A percentile compares a stretch with the other conserved stretches of the same genome.
These are phyloP conservation scores for Extremus antarcticus DNA, from an alignment of 495 filamentous ascomycete species.

Conservation along the genomic window DNA sequence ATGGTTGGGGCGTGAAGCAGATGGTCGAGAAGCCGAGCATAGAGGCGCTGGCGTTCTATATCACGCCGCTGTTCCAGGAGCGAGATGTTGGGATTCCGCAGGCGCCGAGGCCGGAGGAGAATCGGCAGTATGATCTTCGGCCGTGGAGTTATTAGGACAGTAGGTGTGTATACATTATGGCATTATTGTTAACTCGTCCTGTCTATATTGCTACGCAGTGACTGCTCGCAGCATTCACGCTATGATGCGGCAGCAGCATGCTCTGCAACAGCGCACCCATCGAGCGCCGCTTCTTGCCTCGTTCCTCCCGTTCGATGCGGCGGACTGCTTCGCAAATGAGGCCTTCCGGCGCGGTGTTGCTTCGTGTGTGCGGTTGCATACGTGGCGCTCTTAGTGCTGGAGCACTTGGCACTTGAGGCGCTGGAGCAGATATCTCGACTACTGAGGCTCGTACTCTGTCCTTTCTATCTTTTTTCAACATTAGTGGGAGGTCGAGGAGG, in stretches of 20 bases:
- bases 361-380: neutral
- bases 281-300: neutral
- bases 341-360: neutral
- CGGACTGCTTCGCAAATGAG: neutral
- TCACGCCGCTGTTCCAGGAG: slow-evolving; percentile 17
- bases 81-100: slow-evolving; percentile 13
- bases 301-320: neutral
- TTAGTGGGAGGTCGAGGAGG: neutral
- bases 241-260: neutral
- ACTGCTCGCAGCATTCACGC: neutral
- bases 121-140: slow-evolving; percentile 12
- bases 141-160: slow-evolving; percentile 14
- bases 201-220: neutral
- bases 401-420: too few relatives aligned
- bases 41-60: slow-evolving; percentile 10
- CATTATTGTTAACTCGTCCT: too few relatives aligned
- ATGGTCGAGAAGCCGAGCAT: slow-evolving; percentile 1
- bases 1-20: slow-evolving; percentile 19
- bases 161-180: too few relatives aligned
- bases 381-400: too few relatives aligned
- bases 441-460: neutral
- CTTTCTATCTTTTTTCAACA: neutral
- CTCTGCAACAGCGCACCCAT: neutral
- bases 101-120: slow-evolving; percentile 12
- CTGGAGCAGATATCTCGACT: neutral